Evolutionary conservation across 345 rosid species (phyloP).

Genomic region (Lumnitzera racemosa): DNA sequence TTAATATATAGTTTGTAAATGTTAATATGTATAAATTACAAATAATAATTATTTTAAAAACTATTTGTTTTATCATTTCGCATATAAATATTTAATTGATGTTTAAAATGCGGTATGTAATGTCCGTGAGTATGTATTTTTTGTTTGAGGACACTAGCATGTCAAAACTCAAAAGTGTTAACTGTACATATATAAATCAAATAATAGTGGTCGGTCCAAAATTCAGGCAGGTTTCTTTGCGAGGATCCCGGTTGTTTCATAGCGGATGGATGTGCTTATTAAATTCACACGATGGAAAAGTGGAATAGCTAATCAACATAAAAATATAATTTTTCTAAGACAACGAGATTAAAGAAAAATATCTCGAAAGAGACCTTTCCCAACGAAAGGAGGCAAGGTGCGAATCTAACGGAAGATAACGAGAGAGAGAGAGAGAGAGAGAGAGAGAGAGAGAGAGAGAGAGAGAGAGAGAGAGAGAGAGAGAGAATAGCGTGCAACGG

Average conservation of each 20-base stretch:
- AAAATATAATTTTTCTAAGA: too few species aligned
- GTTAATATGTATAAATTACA: too few species aligned
- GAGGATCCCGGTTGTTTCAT: constrained; percentile 34
- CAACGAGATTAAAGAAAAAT: not conserved
- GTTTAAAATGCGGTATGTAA: too few species aligned
- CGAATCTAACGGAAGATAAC: constrained; percentile 14
- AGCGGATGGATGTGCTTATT: not conserved
- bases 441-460: not conserved
- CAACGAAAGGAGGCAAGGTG: constrained; percentile 2
- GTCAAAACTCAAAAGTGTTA: not conserved
- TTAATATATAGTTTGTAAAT: too few species aligned
- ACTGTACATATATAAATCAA: not conserved
- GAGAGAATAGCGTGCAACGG: not conserved
- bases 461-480: constrained; percentile 3
- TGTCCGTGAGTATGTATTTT: too few species aligned
- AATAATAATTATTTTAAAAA: too few species aligned
- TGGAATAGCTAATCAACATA: too few species aligned
- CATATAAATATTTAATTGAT: too few species aligned
- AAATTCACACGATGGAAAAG: not conserved
- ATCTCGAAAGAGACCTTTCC: not conserved
- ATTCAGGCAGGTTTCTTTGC: constrained; percentile 33
- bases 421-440: not conserved
- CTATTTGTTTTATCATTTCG: too few species aligned
- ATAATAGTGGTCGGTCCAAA: constrained; percentile 22
- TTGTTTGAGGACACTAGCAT: too few species aligned